Evolutionary conservation across 495 filamentous ascomycete species (phyloP).

Genomic region (Baudoinia panamericana): DNA sequence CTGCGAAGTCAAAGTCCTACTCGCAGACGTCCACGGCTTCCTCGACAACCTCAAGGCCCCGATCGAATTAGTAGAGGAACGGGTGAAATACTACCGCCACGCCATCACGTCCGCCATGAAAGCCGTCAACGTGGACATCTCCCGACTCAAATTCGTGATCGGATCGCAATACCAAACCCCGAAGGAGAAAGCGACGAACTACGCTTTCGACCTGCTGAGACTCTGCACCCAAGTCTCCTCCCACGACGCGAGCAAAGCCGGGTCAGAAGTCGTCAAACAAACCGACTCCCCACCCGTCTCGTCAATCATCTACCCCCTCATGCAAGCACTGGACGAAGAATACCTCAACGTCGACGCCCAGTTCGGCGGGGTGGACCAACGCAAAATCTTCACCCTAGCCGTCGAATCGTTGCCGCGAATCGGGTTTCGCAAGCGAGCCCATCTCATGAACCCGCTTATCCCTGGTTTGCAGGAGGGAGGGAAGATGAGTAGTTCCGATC

Average conservation of each 20-base stretch:
- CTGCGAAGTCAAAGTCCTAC: conserved; percentile 41
- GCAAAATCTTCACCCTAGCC: conserved; percentile 78
- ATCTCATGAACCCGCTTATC: conserved; percentile 86
- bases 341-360: conserved; percentile 75
- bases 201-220: conserved; percentile 61
- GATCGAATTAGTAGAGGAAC: conserved; percentile 70
- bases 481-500: conserved; percentile 53
- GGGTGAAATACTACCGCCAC: conserved; percentile 29
- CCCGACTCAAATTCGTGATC: conserved; percentile 70
- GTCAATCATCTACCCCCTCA: conserved; percentile 74
- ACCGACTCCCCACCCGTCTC: conserved; percentile 56
- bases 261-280: conserved; percentile 90
- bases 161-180: conserved; percentile 67
- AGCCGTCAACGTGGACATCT: conserved; percentile 40
- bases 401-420: conserved; percentile 61
- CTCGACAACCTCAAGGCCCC: conserved; percentile 77
- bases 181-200: conserved; percentile 32
- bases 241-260: conserved; percentile 68
- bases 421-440: conserved; percentile 58
- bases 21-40: conserved; percentile 52
- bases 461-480: conserved; percentile 62
- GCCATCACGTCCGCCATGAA: conserved; percentile 28
- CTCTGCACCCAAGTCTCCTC: conserved; percentile 29
- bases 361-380: conserved; percentile 69
- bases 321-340: conserved; percentile 88